Conservation (phyloP, 2,329 filamentous ascomycete species). For the Colletotrichum plurivorum region DNA sequence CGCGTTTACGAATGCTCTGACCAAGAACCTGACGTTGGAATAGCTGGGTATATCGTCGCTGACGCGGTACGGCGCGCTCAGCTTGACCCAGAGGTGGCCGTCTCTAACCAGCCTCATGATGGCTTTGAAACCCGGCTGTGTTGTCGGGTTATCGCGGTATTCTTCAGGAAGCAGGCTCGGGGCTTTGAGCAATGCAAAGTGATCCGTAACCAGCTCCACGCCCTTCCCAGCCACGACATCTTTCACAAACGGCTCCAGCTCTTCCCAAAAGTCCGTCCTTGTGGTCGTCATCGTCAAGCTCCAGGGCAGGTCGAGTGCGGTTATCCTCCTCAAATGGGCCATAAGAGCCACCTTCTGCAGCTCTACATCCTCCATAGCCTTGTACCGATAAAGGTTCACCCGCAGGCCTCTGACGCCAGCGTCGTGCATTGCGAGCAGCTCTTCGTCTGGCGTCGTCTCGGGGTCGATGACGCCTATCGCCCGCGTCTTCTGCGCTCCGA, state of each 20-base stretch:
- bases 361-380: slow-evolving; percentile 53
- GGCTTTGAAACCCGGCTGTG: slow-evolving; percentile 48
- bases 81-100: slow-evolving; percentile 53
- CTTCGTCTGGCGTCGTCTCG: slow-evolving; percentile 41
- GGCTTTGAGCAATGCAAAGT: slow-evolving; percentile 53
- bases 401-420: slow-evolving; percentile 51
- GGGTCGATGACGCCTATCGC: slow-evolving; percentile 51
- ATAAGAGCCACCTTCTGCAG: slow-evolving; percentile 49
- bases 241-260: slow-evolving; percentile 44
- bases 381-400: slow-evolving; percentile 53
- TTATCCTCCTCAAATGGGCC: slow-evolving; percentile 46
- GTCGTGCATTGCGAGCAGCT: slow-evolving; percentile 45
- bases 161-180: slow-evolving; percentile 48
- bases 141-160: slow-evolving; percentile 43
- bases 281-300: slow-evolving; percentile 51
- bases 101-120: slow-evolving; percentile 48
- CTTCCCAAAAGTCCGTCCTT: slow-evolving; percentile 49
- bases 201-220: slow-evolving; percentile 52
- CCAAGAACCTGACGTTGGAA: slow-evolving; percentile 49
- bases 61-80: slow-evolving; percentile 55
- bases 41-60: slow-evolving; percentile 49
- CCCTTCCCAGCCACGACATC: slow-evolving; percentile 41
- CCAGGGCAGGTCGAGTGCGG: slow-evolving; percentile 44
- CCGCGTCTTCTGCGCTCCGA: slow-evolving; percentile 45
- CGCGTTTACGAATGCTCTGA: slow-evolving; percentile 49